Conservation (phyloP, 2,329 filamentous ascomycete species). For the Talaromyces islandicus region DNA sequence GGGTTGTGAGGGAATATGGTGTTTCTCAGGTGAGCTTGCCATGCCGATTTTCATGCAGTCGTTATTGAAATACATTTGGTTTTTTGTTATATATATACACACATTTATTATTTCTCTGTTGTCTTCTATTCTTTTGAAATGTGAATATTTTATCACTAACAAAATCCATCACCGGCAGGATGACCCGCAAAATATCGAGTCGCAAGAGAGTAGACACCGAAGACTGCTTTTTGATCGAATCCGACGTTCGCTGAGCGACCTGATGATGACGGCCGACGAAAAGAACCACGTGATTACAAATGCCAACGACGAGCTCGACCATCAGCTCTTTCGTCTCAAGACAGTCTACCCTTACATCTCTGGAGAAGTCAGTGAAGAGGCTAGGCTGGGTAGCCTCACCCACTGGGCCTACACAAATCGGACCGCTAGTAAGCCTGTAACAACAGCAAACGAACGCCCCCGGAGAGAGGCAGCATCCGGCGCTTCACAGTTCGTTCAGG, state of each 20-base stretch:
- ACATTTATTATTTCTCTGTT: neutral
- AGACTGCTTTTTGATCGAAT: constrained; percentile 73
- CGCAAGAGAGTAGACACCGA: constrained; percentile 32
- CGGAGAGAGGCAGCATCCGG: constrained; percentile 72
- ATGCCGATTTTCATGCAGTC: neutral
- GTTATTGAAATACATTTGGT: neutral
- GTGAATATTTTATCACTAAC: neutral
- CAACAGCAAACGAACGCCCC: constrained; percentile 60
- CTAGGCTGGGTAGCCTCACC: constrained; percentile 80
- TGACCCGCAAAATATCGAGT: constrained; percentile 21
- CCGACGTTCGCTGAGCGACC: constrained; percentile 70
- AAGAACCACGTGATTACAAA: constrained; percentile 96
- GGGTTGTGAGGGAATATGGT: constrained; percentile 28
- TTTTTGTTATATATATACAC: neutral
- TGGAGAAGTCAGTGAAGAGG: constrained; percentile 86
- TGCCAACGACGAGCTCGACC: constrained; percentile 81
- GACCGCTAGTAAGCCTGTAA: constrained; percentile 52
- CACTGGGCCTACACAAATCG: constrained; percentile 96
- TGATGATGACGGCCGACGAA: constrained; percentile 88
- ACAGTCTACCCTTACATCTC: constrained; percentile 82
- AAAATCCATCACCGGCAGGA: constrained; percentile 15
- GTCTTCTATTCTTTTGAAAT: neutral
- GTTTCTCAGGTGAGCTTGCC: constrained; percentile 21
- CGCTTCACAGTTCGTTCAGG: constrained; percentile 52
- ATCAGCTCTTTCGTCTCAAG: constrained; percentile 78